Base-by-base conservation (phyloP, 208 protist species). In the Trypanosoma congolense region DNA sequence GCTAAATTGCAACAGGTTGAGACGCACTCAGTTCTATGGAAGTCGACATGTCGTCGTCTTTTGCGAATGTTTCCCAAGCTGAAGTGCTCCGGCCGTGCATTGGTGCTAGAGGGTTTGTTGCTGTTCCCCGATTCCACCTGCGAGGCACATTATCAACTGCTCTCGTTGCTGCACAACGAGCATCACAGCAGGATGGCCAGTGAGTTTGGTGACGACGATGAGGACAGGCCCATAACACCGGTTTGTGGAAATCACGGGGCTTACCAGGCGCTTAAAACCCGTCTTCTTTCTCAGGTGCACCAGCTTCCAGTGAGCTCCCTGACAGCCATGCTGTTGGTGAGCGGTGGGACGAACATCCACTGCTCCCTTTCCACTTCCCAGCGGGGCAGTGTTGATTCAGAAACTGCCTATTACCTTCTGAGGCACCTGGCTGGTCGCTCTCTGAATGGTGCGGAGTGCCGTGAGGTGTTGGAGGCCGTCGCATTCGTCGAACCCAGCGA, bases 101-200 rank as follows among this genome's bases (percentile, higher is more conserved):
- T 74, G 22, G 40, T 92, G 8, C 52, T 71, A 24, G 80, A 91
- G 33, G 72, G 73, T 6, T 26, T 85, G 18, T 38, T 91, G 40
- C 43, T 84, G 25, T 52, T 71, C 19, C 48, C 65, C 16, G 25
- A 53, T 25, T 65, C 40, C 46, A 31, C 45, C 14, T 56, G 56
- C 48, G 68, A 72, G 21, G 67, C 67, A 22, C 73, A 80, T 46
- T 64, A 71, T 8, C 64, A 73, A 25, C 47, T 79, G 41, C 44
- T 76, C 28, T 58, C 28, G 25, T 21, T 44, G 29, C 28, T 71
- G 30, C 56, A 61, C 8, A 38, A 59, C 8, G 22, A 14, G 3
- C 29, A 38, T 26, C 4, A 24, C 16, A 26, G 21, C 4, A 14
- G 14, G 22, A 38, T 50, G 0, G 35, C 12, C 4, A 44, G 21